phyloP scores from a whole-genome alignment of 1,139 yeast species.

The Candida sp. region DNA sequence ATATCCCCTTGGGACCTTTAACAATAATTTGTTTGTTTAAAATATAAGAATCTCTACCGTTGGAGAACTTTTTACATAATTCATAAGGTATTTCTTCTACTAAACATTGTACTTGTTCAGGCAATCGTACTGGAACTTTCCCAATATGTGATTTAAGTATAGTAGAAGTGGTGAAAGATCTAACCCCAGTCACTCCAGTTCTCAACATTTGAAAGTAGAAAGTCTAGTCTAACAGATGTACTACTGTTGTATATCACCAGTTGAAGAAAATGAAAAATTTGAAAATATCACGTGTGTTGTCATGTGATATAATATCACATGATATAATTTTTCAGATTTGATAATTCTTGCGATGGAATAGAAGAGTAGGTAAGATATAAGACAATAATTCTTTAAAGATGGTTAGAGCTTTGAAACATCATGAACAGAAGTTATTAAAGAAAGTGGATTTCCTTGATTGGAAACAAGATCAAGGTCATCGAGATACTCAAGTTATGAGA shows the following conservation, averaged over 20 bases:
- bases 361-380: background rate
- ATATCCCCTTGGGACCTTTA: conserved; percentile 76
- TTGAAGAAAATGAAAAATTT: background rate
- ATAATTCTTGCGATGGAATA: background rate
- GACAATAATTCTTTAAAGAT: conserved; percentile 27
- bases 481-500: conserved; percentile 95
- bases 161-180: conserved; percentile 22
- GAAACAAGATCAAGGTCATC: conserved; percentile 94
- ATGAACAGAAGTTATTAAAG: conserved; percentile 90
- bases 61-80: conserved; percentile 56
- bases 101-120: conserved; percentile 27
- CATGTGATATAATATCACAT: background rate
- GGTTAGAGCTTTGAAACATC: conserved; percentile 93
- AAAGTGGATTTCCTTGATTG: conserved; percentile 97
- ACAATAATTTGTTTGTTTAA: conserved; percentile 65
- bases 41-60: conserved; percentile 59
- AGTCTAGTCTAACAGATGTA: background rate
- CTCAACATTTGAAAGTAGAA: no score
- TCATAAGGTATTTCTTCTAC: conserved; percentile 40
- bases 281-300: background rate
- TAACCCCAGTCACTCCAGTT: background rate
- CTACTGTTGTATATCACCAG: background rate
- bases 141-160: conserved; percentile 36
- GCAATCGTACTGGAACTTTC: conserved; percentile 34
- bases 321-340: no score